A percentile compares a stretch with the other conserved stretches of the same genome.
phyloP scores from a whole-genome alignment of 345 rosid species.

The Acer yangbiense region DNA sequence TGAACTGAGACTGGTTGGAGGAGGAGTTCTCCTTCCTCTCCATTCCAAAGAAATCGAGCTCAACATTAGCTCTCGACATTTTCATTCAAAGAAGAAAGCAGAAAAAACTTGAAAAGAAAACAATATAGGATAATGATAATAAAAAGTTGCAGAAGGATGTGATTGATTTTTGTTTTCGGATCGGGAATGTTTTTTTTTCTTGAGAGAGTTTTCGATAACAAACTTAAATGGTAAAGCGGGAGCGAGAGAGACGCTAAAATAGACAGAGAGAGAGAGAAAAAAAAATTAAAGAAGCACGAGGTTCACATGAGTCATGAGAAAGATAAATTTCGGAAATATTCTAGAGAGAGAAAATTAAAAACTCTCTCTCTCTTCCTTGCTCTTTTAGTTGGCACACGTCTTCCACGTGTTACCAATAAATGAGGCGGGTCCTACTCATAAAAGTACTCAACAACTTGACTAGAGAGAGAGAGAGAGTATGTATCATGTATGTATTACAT shows the following conservation, averaged over 20 bases:
- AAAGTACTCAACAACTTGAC: not conserved
- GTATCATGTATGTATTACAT: not conserved
- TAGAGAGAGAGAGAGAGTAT: not conserved
- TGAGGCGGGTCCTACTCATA: not conserved
- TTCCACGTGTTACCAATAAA: conserved; percentile 16
- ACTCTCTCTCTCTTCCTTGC: not conserved
- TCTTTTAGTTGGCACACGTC: not conserved
- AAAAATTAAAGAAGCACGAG: conserved; percentile 21
- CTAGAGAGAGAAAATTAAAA: conserved; percentile 8
- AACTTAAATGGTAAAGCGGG: conserved; percentile 19
- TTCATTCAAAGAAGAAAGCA: not conserved
- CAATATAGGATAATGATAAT: not conserved
- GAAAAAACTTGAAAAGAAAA: no score
- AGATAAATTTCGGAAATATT: not conserved
- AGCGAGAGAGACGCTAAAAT: not conserved
- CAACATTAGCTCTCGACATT: conserved; percentile 57
- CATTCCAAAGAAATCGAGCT: conserved; percentile 74
- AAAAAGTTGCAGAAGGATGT: no score
- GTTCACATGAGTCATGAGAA: conserved; percentile 27
- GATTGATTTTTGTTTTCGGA: not conserved
- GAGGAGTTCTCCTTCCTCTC: conserved; percentile 45
- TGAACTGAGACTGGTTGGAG: conserved; percentile 48
- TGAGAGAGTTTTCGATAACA: not conserved
- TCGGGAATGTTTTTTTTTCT: not conserved
- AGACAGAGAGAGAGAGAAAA: not conserved